Conservation (phyloP, 1,284 basidiomycete species). For the Grifola frondosa region DNA sequence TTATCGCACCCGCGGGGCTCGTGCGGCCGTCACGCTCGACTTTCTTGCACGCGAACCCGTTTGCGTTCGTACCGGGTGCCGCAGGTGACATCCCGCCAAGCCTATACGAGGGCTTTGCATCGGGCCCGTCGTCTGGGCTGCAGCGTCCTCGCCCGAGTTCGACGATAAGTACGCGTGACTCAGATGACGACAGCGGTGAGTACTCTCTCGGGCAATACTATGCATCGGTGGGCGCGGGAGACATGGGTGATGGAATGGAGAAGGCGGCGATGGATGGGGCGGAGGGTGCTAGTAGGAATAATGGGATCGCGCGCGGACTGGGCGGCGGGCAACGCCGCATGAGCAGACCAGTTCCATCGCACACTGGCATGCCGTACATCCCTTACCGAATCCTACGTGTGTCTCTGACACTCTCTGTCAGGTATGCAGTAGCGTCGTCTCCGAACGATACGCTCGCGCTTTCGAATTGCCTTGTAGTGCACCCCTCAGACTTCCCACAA, state of each 20-base stretch:
- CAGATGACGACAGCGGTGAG: too few relatives aligned
- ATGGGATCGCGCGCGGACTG: too few relatives aligned
- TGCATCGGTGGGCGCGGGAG: slow-evolving; percentile 1
- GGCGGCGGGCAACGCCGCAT: too few relatives aligned
- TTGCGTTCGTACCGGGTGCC: too few relatives aligned
- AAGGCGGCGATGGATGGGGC: slow-evolving; percentile 20
- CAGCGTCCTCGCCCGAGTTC: too few relatives aligned
- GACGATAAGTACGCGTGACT: too few relatives aligned
- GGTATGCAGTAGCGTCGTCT: slow-evolving; percentile 54
- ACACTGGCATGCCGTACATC: slow-evolving; percentile 42
- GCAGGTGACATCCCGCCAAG: slow-evolving; percentile 18
- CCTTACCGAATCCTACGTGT: not conserved
- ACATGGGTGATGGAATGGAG: slow-evolving; percentile 8
- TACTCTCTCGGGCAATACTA: too few relatives aligned
- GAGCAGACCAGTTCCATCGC: slow-evolving; percentile 29
- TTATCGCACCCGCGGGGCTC: too few relatives aligned
- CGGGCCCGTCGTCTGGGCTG: too few relatives aligned
- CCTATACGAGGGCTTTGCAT: slow-evolving; percentile 19
- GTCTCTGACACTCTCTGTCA: slow-evolving; percentile 24
- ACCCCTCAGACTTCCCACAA: slow-evolving; percentile 72
- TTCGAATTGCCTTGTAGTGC: slow-evolving; percentile 76
- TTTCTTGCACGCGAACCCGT: too few relatives aligned
- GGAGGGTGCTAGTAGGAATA: too few relatives aligned
- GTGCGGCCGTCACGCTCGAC: too few relatives aligned
- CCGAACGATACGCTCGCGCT: slow-evolving; percentile 70